Base-by-base conservation (phyloP, 805 yeast genomes). In the Zygoascus tannicola region DNA sequence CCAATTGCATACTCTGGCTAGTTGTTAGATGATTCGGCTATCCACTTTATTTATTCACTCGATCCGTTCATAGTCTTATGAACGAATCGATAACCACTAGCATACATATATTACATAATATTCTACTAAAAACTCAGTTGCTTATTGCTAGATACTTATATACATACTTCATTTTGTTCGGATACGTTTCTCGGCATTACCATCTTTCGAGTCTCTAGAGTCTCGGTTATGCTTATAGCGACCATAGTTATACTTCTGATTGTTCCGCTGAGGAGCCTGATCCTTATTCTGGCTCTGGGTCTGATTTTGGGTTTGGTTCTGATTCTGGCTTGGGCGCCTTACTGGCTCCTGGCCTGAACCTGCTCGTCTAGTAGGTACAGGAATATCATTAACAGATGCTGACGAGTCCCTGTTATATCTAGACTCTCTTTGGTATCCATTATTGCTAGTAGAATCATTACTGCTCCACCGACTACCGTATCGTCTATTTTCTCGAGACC, bases 331-430 rank as follows among this genome's bases (percentile, higher is more conserved):
- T 18, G n/a, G 23, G 22, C 7, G 7, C 39, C 16, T 35, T 12
- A 35, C 7, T 35, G 19, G 5, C 19, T 33, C 15, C n/a, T 14
- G 35, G 15, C 5, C 7, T 7, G 35, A n/a, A 8, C 35, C 15
- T n/a, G n/a, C 8, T 7, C 8, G 5, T n/a, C 19, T 21, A 23
- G 22, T 7, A 12, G 7, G 14, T 23, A 15, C 39, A 16, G 39
- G 39, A 5, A 21, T 35, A 15, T 20, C 39, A 18, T 35, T 35
- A 18, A 21, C 39, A 18, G 41, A 26, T 14, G 41, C 16, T 8
- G 40, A 12, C 10, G 7, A 5, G 39, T 21, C 22, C 14, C 21
- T 12, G 5, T 14, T 10, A n/a, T n/a, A n/a, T 26, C 30, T 26
- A 8, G 10, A 12, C 7, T 26, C 30, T 7, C 10, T 26, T 12